Base-by-base conservation (phyloP, 2,329 filamentous ascomycete species). In the Fusarium sp. region DNA sequence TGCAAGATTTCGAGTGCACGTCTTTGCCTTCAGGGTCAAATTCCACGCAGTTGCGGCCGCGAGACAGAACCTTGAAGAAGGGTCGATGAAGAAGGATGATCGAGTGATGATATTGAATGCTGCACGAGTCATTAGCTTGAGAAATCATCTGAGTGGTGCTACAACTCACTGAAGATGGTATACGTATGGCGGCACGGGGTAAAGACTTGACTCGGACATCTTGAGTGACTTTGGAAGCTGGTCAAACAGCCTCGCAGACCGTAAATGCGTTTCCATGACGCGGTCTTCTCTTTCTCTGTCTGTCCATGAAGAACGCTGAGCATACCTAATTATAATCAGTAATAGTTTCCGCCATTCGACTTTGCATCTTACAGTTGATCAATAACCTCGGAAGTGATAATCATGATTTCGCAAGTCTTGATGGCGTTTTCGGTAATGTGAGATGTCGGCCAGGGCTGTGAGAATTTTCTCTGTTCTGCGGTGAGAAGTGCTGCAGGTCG, bases 1-100 rank as follows among this genome's bases (percentile, higher is more conserved):
- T 67, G 33, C 65, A 69, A 3, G 72, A 70, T 20, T 63, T 65
- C 4, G 72, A 74, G 10, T 74, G 72, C 3, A 74, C 59, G 3
- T 74, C 72, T 1, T 73, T 61, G 2, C 72, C 72, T 1, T 74
- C 69, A 2, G 72, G 61, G 2, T 74, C 72, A 33, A 74, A 74
- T 4, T 50, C 56, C 3, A 74, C 52, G 12, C 52, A 56, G 14
- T 56, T 56, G 14, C 52, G 52, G 4, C 52, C 52, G 0, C 52
- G 52, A 7, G 52, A 56, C 0, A 56, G 52, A 35, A 56, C 52
- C 32, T 57, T 57, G 32, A 57, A 57, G 15, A 57, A 57, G 4
- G 52, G 52, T 37, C 52, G 52, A 4, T 57, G 52, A 15, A 57
- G 52, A 4, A 57, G 52, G 1, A 57, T 57, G n/a, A 57, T 57